These are phyloP conservation scores for Cudoniella acicularis DNA, from an alignment of 495 filamentous ascomycete species.

Conservation along the genomic window DNA sequence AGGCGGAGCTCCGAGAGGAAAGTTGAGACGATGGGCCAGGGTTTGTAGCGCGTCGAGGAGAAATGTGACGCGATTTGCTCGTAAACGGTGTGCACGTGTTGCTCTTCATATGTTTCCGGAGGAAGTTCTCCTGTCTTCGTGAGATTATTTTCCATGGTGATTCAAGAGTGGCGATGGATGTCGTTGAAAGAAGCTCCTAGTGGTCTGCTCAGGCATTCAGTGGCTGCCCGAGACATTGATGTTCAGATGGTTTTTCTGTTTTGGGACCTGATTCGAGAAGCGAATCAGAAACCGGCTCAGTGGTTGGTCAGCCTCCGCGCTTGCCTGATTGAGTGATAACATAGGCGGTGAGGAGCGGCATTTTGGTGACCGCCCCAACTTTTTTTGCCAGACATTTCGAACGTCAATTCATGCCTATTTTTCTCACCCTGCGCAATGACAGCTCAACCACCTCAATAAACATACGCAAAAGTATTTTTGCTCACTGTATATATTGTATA, in stretches of 20 bases:
- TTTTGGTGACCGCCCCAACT: background rate
- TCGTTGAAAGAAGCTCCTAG: conserved; percentile 21
- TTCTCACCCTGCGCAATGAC: background rate
- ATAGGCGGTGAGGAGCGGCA: background rate
- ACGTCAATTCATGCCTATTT: background rate
- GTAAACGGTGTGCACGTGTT: conserved; percentile 91
- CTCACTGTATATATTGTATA: background rate
- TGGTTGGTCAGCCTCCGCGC: background rate
- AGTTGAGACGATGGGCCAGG: conserved; percentile 86
- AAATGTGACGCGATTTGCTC: conserved; percentile 94
- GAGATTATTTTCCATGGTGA: background rate
- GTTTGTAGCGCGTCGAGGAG: conserved; percentile 93
- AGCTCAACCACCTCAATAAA: conserved; percentile 3
- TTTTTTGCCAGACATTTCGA: background rate
- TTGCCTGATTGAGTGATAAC: background rate
- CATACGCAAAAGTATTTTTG: background rate
- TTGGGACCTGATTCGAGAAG: background rate
- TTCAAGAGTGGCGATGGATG: background rate
- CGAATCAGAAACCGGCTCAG: background rate
- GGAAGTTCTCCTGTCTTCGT: background rate
- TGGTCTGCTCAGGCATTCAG: conserved; percentile 3
- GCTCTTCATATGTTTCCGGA: conserved; percentile 61
- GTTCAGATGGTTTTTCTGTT: background rate
- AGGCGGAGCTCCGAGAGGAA: conserved; percentile 66
- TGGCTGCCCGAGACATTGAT: conserved; percentile 16